These are phyloP conservation scores for Sporothrix curviconia DNA, from an alignment of 2,329 filamentous ascomycete genomes.

Conservation along the genomic window DNA sequence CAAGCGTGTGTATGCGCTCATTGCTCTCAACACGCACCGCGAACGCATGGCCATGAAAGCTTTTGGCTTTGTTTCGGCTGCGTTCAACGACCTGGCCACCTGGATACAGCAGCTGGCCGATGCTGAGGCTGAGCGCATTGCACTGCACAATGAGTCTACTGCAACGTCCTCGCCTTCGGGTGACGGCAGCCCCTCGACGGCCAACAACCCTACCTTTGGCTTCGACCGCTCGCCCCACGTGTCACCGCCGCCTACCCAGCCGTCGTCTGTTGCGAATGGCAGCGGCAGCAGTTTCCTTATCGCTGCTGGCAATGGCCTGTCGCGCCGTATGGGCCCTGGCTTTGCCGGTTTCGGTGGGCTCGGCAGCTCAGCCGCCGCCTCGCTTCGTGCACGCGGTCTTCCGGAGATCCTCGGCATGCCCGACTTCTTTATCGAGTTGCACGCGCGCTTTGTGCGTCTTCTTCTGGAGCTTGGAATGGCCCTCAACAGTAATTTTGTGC, in stretches of 20 bases:
- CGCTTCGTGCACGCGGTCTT: slow-evolving; percentile 53
- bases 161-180: slow-evolving; percentile 33
- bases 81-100: slow-evolving; percentile 56
- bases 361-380: slow-evolving; percentile 45
- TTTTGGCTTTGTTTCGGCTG: slow-evolving; percentile 54
- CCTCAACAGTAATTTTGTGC: slow-evolving; percentile 35
- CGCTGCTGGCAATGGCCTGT: slow-evolving; percentile 47
- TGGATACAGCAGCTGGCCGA: slow-evolving; percentile 63
- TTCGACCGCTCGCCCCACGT: slow-evolving; percentile 23
- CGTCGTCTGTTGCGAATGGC: slow-evolving; percentile 24
- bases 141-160: slow-evolving; percentile 34
- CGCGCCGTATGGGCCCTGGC: slow-evolving; percentile 50
- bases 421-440: slow-evolving; percentile 62
- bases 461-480: slow-evolving; percentile 53
- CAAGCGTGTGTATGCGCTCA: slow-evolving; percentile 62
- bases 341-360: slow-evolving; percentile 47
- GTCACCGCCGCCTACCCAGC: slow-evolving; percentile 19
- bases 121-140: slow-evolving; percentile 49
- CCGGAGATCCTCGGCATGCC: slow-evolving; percentile 60
- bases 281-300: slow-evolving; percentile 49
- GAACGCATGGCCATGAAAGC: slow-evolving; percentile 60
- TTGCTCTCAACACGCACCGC: slow-evolving; percentile 59
- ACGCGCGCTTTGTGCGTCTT: slow-evolving; percentile 56
- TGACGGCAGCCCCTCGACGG: slow-evolving; percentile 20
- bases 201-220: slow-evolving; percentile 30